Percentiles rank a stretch among this genome's conserved stretches.
phyloP scores from a whole-genome alignment of 495 filamentous ascomycete species.

The Parachaetomium inaequale region DNA sequence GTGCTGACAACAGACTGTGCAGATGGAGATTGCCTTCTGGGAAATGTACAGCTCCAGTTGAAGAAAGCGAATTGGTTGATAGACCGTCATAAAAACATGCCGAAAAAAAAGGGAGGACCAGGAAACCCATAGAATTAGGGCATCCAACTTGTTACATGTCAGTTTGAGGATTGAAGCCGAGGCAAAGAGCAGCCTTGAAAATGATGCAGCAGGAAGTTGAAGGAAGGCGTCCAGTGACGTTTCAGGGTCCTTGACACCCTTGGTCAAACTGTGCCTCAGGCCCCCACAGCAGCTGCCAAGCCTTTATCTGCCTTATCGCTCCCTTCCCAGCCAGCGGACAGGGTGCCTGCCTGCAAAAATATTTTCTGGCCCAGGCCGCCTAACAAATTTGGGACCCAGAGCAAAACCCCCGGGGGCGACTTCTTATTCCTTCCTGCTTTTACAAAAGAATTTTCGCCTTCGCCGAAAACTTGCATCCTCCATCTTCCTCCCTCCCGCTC shows the following conservation, averaged over 20 bases:
- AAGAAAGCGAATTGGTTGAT: background rate
- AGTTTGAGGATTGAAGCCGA: no score
- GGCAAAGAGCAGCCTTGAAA: no score
- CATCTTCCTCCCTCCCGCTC: background rate
- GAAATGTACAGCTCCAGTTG: slow-evolving; percentile 56
- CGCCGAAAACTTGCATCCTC: slow-evolving; percentile 13
- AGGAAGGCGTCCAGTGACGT: background rate
- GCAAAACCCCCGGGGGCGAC: slow-evolving; percentile 15
- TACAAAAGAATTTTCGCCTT: slow-evolving; percentile 20
- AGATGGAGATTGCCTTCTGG: slow-evolving; percentile 90
- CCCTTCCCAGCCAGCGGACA: background rate
- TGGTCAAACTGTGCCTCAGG: background rate
- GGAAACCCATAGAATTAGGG: no score
- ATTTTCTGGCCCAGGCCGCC: slow-evolving; percentile 13
- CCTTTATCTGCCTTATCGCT: slow-evolving; percentile 11
- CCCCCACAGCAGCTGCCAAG: background rate
- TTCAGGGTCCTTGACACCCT: no score
- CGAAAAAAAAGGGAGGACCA: no score
- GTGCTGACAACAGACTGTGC: slow-evolving; percentile 24
- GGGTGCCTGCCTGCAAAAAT: slow-evolving; percentile 17
- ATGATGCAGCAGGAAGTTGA: no score
- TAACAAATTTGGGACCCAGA: background rate
- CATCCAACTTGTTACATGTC: no score
- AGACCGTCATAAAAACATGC: no score
- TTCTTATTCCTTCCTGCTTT: slow-evolving; percentile 9